Conservation (phyloP, 2,329 filamentous ascomycete species). For the Exophiala dermatitidis region DNA sequence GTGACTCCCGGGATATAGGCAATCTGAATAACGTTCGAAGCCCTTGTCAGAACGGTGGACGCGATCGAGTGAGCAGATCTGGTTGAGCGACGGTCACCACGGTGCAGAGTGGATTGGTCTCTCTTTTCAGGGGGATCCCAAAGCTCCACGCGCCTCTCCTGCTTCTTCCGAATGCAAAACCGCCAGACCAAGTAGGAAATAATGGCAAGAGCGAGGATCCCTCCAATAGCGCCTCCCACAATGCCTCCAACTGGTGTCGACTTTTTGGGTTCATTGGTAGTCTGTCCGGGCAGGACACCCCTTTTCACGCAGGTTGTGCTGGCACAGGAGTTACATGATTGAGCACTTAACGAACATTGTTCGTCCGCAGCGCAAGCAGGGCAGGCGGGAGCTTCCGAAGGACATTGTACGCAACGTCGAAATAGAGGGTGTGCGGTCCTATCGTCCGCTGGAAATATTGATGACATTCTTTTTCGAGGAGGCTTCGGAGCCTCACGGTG, state of each 20-base stretch:
- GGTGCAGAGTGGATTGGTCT: constrained; percentile 51
- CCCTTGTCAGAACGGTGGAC: constrained; percentile 87
- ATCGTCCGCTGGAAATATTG: constrained; percentile 24
- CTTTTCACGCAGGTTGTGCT: constrained; percentile 49
- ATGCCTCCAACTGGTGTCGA: constrained; percentile 61
- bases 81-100: constrained; percentile 64
- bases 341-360: constrained; percentile 53
- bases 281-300: constrained; percentile 33
- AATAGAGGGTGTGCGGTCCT: constrained; percentile 39
- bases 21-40: constrained; percentile 98
- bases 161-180: constrained; percentile 70
- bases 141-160: constrained; percentile 52
- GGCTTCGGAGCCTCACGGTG: neutral
- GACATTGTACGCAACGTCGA: constrained; percentile 55
- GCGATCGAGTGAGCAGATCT: constrained; percentile 83
- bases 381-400: constrained; percentile 47
- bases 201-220: constrained; percentile 65
- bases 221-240: constrained; percentile 83
- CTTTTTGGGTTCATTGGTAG: constrained; percentile 27
- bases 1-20: constrained; percentile 97
- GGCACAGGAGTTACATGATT: constrained; percentile 55
- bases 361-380: constrained; percentile 50
- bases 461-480: neutral
- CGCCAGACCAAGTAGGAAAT: constrained; percentile 77
- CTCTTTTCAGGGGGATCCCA: constrained; percentile 50